These are phyloP conservation scores for Aleurites moluccanus DNA, from an alignment of 441 rosid species.

Conservation along the genomic window DNA sequence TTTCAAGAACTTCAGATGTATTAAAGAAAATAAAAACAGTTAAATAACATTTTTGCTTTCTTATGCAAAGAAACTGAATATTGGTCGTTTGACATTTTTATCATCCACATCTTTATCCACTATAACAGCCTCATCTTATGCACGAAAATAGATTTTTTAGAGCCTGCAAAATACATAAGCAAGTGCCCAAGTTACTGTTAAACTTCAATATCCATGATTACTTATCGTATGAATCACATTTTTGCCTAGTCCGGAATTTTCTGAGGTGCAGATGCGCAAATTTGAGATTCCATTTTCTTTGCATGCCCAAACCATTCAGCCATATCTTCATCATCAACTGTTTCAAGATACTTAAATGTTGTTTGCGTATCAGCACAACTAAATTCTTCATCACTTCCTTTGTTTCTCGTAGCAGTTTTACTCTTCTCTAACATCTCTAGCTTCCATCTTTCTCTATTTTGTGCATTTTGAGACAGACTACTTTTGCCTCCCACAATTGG, in stretches of 20 bases:
- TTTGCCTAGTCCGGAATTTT: neutral
- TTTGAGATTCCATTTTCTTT: constrained; percentile 12
- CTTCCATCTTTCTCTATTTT: constrained; percentile 52
- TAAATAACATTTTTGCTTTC: neutral
- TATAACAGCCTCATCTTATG: neutral
- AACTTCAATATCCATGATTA: neutral
- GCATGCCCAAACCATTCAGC: constrained; percentile 59
- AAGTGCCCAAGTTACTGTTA: neutral
- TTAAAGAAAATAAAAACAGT: too few species aligned
- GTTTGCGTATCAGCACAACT: constrained; percentile 22
- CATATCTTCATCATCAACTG: constrained; percentile 58
- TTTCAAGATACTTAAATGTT: constrained; percentile 36
- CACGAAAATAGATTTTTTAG: neutral
- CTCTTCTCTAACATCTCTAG: constrained; percentile 44
- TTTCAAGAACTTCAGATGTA: too few species aligned
- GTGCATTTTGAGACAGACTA: constrained; percentile 38
- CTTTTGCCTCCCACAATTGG: constrained; percentile 66
- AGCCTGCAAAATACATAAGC: neutral
- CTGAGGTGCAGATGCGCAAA: neutral
- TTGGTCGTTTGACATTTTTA: neutral
- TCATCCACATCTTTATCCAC: neutral
- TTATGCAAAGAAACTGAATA: neutral
- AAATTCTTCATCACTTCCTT: constrained; percentile 28
- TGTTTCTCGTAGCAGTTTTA: too few species aligned
- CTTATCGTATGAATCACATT: neutral